These are phyloP conservation scores for Xylaria curta DNA, from an alignment of 495 filamentous ascomycete species.

Conservation along the genomic window DNA sequence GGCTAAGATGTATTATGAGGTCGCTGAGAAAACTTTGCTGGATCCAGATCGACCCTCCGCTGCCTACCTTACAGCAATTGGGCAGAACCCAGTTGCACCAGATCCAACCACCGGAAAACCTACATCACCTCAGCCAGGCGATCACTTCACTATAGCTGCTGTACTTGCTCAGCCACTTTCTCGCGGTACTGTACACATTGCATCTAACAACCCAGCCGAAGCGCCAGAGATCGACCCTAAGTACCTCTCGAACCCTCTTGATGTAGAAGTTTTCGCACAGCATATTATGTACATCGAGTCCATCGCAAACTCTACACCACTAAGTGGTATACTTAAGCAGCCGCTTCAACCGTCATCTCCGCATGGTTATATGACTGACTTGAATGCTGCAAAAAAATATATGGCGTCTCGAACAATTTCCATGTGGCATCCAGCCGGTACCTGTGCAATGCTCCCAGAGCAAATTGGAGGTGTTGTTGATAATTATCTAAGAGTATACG, in stretches of 20 bases:
- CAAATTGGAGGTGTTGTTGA: conserved; percentile 34
- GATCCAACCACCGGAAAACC: conserved; percentile 34
- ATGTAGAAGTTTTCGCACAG: conserved; percentile 54
- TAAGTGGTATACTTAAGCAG: conserved; percentile 20
- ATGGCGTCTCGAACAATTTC: conserved; percentile 14
- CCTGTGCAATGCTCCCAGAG: conserved; percentile 35
- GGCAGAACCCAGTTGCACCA: background rate
- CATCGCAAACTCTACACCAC: conserved; percentile 18
- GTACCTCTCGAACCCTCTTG: conserved; percentile 61
- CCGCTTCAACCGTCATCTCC: conserved; percentile 4
- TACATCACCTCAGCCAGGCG: conserved; percentile 37
- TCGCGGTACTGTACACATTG: conserved; percentile 64
- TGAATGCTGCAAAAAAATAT: conserved; percentile 18
- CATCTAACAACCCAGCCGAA: conserved; percentile 40
- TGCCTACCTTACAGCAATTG: conserved; percentile 21
- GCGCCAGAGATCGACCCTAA: conserved; percentile 58
- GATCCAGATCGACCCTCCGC: conserved; percentile 20
- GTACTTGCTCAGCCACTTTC: conserved; percentile 60
- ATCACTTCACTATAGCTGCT: conserved; percentile 50
- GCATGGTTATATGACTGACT: background rate
- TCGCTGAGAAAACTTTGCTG: conserved; percentile 26
- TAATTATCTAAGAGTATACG: conserved; percentile 30
- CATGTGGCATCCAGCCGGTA: conserved; percentile 36
- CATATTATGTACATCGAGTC: conserved; percentile 26
- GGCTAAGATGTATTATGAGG: background rate